Base-by-base conservation (phyloP, 176 grass and related monocot species). In the Eragrostis nindensis region DNA sequence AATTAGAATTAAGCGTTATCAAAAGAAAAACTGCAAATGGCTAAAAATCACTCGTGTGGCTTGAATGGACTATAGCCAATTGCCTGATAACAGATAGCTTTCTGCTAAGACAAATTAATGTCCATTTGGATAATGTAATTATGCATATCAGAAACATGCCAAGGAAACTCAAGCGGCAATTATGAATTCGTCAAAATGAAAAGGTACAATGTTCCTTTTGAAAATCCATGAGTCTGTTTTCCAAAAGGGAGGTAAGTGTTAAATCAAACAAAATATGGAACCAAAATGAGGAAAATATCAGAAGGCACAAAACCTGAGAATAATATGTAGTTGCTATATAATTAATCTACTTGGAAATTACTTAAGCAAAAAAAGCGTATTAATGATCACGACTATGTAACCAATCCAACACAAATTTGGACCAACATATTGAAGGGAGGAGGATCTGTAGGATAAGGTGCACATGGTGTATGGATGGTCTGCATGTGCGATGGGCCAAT, bases 401-500 rank as follows among this genome's bases (percentile, higher is more conserved):
- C 74, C 7, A 78, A 4, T 11, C 42, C 15, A 72, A 5, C 64
- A 61, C 9, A n/a, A 79, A 72, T n/a, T 32, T 63, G 22, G 19
- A 39, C 56, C 66, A 79, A 41, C 46, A 32, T 71, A 62, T 38
- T 60, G 49, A 45, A 62, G 29, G 59, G 40, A 53, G 15, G 16
- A 78, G 16, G 39, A 85, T 43, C 12, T 42, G 16, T 70, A 49
- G 21, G 46, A 66, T 14, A 41, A 85, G 55, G 11, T 61, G 30
- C n/a, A 78, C 55, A 43, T 40, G 43, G 66, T 70, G 4, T 13
- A 47, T 46, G 36, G 25, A 24, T 71, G 74, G 44, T 62, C 30
- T 42, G 43, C 54, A 78, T 70, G 73, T 68, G 64, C 50, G n/a
- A 85, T 48, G 27, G 50, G 26, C 63, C 25, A 46, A 38, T 66